These are phyloP conservation scores for Penicillium rolfsii DNA, from an alignment of 2,329 filamentous ascomycete species.

Conservation along the genomic window DNA sequence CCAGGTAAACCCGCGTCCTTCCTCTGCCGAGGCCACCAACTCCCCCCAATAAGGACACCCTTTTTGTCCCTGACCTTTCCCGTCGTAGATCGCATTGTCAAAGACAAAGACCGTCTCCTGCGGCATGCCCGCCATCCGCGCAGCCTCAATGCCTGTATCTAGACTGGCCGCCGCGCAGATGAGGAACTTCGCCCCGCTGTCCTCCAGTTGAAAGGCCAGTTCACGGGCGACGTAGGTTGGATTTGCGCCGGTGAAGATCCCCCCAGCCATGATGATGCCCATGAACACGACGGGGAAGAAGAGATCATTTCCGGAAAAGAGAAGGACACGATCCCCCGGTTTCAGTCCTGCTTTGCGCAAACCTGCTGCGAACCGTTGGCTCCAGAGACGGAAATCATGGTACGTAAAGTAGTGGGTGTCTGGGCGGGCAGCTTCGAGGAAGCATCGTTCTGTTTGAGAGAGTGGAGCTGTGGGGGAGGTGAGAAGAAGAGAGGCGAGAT, in stretches of 20 bases:
- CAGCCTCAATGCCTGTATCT: slow-evolving; percentile 68
- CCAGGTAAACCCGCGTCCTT: slow-evolving; percentile 67
- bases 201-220: slow-evolving; percentile 73
- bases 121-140: slow-evolving; percentile 59
- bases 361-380: slow-evolving; percentile 72
- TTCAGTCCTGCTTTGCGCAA: slow-evolving; percentile 66
- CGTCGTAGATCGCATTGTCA: slow-evolving; percentile 59
- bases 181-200: slow-evolving; percentile 70
- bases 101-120: slow-evolving; percentile 66
- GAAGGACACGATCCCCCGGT: slow-evolving; percentile 69
- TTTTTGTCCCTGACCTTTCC: slow-evolving; percentile 39
- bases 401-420: slow-evolving; percentile 69
- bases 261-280: slow-evolving; percentile 76
- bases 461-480: slow-evolving; percentile 53
- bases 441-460: slow-evolving; percentile 50
- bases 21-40: slow-evolving; percentile 56
- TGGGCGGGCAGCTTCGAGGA: slow-evolving; percentile 69
- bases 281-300: slow-evolving; percentile 73
- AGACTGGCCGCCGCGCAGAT: slow-evolving; percentile 62
- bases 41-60: slow-evolving; percentile 66
- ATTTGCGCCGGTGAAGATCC: slow-evolving; percentile 76
- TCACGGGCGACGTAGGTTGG: slow-evolving; percentile 71
- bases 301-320: slow-evolving; percentile 74
- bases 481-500: slow-evolving; percentile 51
- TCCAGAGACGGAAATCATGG: slow-evolving; percentile 67